phyloP scores from a whole-genome alignment of 2,329 filamentous ascomycete species.

The Colletotrichum tamarilloi region DNA sequence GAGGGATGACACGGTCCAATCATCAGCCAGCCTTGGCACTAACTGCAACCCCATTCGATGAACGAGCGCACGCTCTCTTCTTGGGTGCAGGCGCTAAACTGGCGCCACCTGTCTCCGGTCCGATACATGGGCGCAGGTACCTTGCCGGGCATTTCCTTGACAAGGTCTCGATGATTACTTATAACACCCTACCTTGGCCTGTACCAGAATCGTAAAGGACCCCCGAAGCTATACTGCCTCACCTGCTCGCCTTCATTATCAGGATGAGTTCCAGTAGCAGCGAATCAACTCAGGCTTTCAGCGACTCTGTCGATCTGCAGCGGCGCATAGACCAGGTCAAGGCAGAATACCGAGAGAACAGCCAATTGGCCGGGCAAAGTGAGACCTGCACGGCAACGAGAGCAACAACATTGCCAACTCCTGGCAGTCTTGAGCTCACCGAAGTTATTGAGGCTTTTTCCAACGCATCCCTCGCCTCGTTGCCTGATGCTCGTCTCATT shows the following conservation, averaged over 20 bases:
- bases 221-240: background rate
- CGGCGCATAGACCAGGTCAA: background rate
- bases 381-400: background rate
- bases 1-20: background rate
- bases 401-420: background rate
- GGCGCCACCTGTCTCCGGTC: background rate
- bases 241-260: background rate
- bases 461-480: background rate
- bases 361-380: background rate
- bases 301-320: slow-evolving; percentile 6
- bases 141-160: background rate
- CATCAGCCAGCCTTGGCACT: background rate
- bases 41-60: too few species aligned
- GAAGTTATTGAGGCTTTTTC: background rate
- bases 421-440: background rate
- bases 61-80: too few species aligned
- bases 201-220: background rate
- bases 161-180: background rate
- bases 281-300: slow-evolving; percentile 8
- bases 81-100: slow-evolving; percentile 1
- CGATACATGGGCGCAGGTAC: background rate
- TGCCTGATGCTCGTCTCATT: slow-evolving; percentile 4
- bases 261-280: slow-evolving; percentile 1
- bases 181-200: slow-evolving; percentile 2
- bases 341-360: background rate